Percentiles rank a stretch among this genome's conserved stretches.
Conservation (phyloP, 306 rosid species). For the Adenanthera pavonina region DNA sequence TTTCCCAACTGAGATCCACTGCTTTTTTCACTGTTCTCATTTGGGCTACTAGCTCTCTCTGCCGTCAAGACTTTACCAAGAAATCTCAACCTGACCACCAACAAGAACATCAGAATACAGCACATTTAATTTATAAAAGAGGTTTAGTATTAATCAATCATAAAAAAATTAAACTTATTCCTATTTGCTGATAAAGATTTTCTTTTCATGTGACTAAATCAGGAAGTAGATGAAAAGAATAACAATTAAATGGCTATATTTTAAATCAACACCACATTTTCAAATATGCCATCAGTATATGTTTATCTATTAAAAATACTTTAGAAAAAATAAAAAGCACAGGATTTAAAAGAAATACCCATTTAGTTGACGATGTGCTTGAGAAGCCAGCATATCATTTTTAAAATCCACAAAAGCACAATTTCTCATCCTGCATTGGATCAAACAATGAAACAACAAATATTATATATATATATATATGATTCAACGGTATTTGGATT, state of each 20-base stretch:
- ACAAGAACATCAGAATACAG: slow-evolving; percentile 36
- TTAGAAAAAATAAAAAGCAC: not conserved
- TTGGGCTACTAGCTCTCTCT: slow-evolving; percentile 66
- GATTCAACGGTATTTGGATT: not conserved
- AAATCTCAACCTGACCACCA: slow-evolving; percentile 71
- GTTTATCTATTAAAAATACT: slow-evolving; percentile 13
- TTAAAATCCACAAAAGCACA: slow-evolving; percentile 80
- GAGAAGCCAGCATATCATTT: slow-evolving; percentile 70
- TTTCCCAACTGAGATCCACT: slow-evolving; percentile 45
- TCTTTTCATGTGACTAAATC: slow-evolving; percentile 17
- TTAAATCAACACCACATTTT: not conserved
- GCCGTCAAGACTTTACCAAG: slow-evolving; percentile 83
- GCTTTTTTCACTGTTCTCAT: slow-evolving; percentile 39
- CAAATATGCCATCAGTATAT: not conserved
- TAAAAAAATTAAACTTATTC: not conserved
- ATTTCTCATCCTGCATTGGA: slow-evolving; percentile 66
- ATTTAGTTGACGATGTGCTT: slow-evolving; percentile 76
- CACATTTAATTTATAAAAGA: not conserved
- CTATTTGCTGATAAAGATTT: not conserved
- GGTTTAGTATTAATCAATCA: slow-evolving; percentile 15
- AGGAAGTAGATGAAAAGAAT: slow-evolving; percentile 4
- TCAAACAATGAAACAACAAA: not conserved
- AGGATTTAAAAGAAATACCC: slow-evolving; percentile 51
- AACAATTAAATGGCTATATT: not conserved
- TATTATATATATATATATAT: not conserved